Evolutionary conservation across 1,284 basidiomycete genomes (phyloP).

Genomic region (Rhodotorula sp.): DNA sequence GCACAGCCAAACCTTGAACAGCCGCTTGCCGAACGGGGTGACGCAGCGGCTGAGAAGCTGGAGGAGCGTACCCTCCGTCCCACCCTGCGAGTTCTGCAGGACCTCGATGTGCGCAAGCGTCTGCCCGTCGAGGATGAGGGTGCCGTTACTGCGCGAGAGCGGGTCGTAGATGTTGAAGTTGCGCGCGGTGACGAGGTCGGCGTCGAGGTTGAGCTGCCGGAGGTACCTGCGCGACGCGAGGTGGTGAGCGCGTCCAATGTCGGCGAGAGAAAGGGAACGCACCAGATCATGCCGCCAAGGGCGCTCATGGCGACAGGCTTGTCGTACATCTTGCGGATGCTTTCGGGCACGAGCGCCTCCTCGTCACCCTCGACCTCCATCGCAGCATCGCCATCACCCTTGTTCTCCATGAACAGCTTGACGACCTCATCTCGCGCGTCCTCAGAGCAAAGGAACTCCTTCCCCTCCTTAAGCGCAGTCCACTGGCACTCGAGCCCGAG

Average conservation of each 20-base stretch:
- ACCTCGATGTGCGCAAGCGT: constrained; percentile 93
- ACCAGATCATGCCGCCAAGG: constrained; percentile 86
- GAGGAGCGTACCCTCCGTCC: constrained; percentile 81
- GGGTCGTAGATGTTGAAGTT: constrained; percentile 97
- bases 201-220: constrained; percentile 87
- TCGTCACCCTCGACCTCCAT: constrained; percentile 50
- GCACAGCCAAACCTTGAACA: constrained; percentile 93
- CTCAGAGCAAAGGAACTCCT: constrained; percentile 76
- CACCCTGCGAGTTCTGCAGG: constrained; percentile 85
- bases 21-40: constrained; percentile 89
- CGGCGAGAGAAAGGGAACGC: neutral
- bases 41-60: constrained; percentile 79
- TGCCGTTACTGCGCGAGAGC: constrained; percentile 73
- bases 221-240: constrained; percentile 64
- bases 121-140: constrained; percentile 85
- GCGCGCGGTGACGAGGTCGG: constrained; percentile 85
- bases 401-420: constrained; percentile 62
- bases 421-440: constrained; percentile 71
- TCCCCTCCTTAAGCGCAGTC: constrained; percentile 74
- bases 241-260: neutral
- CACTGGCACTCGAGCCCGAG: constrained; percentile 78
- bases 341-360: constrained; percentile 62
- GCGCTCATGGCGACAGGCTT: constrained; percentile 73
- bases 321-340: constrained; percentile 66
- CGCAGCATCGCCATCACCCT: neutral